Evolutionary conservation across 1,139 yeast genomes (phyloP).

Genomic region (Eremothecium cymbalariae): DNA sequence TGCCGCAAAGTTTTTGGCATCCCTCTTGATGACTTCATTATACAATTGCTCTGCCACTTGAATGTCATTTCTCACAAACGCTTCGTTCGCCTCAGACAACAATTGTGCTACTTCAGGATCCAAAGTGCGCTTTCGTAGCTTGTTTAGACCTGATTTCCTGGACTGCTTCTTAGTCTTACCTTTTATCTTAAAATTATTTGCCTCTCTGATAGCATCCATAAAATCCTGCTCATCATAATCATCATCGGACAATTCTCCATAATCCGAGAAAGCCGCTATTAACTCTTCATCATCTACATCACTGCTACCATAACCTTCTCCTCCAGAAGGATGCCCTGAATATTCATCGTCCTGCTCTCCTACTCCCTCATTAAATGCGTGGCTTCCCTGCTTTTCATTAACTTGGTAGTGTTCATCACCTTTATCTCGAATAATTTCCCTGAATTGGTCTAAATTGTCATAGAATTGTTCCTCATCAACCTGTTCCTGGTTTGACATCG

Average conservation of each 20-base stretch:
- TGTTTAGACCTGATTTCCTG: conserved; percentile 29
- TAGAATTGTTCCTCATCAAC: conserved; percentile 27
- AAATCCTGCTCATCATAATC: conserved; percentile 39
- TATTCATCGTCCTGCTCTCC: conserved; percentile 25
- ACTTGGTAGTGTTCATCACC: conserved; percentile 14
- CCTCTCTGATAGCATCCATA: conserved; percentile 55
- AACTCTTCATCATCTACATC: conserved; percentile 20
- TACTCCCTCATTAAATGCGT: conserved; percentile 16
- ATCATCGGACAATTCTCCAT: conserved; percentile 31
- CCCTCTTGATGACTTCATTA: conserved; percentile 67
- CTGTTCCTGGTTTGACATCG: conserved; percentile 6
- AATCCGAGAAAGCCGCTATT: conserved; percentile 34
- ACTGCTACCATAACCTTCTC: conserved; percentile 15
- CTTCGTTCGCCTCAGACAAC: conserved; percentile 69
- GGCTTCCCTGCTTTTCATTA: conserved; percentile 13
- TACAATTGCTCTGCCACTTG: conserved; percentile 59
- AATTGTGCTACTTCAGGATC: conserved; percentile 65
- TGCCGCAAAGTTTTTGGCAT: conserved; percentile 72
- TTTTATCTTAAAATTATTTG: conserved; percentile 50
- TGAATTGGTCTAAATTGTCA: conserved; percentile 25
- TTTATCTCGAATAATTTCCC: conserved; percentile 19
- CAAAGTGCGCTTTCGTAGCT: conserved; percentile 39
- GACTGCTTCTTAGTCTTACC: conserved; percentile 36
- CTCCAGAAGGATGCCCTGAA: conserved; percentile 12
- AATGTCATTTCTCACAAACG: conserved; percentile 60